Base-by-base conservation (phyloP, 2,329 filamentous ascomycete genomes). In the Xylariales sp. region DNA sequence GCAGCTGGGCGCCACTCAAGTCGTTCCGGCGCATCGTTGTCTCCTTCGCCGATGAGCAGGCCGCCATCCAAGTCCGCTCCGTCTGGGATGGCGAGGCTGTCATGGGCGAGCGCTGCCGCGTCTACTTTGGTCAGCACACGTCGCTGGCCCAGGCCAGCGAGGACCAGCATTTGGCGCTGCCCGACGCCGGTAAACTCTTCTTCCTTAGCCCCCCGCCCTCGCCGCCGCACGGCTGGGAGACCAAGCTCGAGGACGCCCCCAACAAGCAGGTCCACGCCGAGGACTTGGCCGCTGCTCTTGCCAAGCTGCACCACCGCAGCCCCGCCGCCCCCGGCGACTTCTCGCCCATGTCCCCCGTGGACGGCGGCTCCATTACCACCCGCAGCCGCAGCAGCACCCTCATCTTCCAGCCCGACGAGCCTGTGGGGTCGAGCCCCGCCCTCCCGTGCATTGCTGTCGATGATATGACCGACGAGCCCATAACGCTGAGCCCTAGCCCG, bases 1-100 rank as follows among this genome's bases (percentile, higher is more conserved):
- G 88, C 64, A 80, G 83, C 42, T 93, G 86, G 74, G 78, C 84
- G 10, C 87, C 87, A 0, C 76, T 93, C 45, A 88, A 87, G 60
- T 89, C 84, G 6, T 88, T 93, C 72, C 78, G 83, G 47, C 83
- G 87, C 59, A 88, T 93, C 54, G 73, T 91, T 50, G 78, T 86
- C 44, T 88, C 85, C 49, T 91, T 93, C 70, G 82, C 75, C 62
- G 78, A 80, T 43, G 70, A 76, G 52, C 75, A 81, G 37, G 76
- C 83, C 38, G 85, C 87, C 40, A 79, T 87, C 51, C 69, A 71
- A 40, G 83, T 91, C 40, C 81, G 85, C 46, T 69, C 78, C 48
- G 70, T 83, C 39, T 85, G 88, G 63, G 85, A 93, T 53, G 81
- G 83, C 51, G 83, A 89, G 63, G 67, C 68, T 17, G 72, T 91